Evolutionary conservation across 768 basidiomycete genomes (phyloP).

Genomic region (Inosperma sp.): DNA sequence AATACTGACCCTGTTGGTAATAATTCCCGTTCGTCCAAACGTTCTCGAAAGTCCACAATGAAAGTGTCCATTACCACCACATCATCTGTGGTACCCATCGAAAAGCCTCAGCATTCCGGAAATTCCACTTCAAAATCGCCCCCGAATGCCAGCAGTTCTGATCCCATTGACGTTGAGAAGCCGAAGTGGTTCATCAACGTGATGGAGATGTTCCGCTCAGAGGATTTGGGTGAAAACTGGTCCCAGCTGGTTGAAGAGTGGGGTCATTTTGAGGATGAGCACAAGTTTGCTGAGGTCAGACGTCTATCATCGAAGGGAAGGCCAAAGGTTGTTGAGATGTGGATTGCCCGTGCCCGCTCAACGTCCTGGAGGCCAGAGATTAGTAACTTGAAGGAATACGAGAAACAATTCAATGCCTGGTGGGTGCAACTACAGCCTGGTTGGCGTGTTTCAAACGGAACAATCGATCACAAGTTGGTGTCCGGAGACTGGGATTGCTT

Average conservation of each 20-base stretch:
- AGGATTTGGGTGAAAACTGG: constrained; percentile 2
- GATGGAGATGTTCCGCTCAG: not conserved
- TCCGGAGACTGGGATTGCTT: not conserved
- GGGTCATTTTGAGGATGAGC: not conserved
- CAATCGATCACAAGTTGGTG: not conserved
- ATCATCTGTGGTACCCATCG: too few relatives aligned
- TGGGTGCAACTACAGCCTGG: constrained; percentile 6
- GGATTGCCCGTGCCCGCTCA: not conserved
- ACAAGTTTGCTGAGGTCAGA: not conserved
- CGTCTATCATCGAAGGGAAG: not conserved
- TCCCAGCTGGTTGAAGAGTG: not conserved
- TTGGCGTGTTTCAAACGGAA: not conserved
- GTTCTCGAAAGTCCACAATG: too few relatives aligned
- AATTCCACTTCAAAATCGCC: not conserved
- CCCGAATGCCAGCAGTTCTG: not conserved
- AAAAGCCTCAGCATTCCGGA: too few relatives aligned
- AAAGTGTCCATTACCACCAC: too few relatives aligned
- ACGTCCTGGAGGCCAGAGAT: not conserved
- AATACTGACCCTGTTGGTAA: too few relatives aligned
- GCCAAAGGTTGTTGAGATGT: not conserved
- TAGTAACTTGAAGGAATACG: not conserved
- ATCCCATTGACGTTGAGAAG: not conserved
- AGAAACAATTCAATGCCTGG: not conserved
- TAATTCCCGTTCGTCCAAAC: too few relatives aligned
- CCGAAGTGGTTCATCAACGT: not conserved